Evolutionary conservation across 1,139 yeast species (phyloP), one percentile per base, ranked within the genome.

Genomic region (Debaryomyces psychrophilus): DNA sequence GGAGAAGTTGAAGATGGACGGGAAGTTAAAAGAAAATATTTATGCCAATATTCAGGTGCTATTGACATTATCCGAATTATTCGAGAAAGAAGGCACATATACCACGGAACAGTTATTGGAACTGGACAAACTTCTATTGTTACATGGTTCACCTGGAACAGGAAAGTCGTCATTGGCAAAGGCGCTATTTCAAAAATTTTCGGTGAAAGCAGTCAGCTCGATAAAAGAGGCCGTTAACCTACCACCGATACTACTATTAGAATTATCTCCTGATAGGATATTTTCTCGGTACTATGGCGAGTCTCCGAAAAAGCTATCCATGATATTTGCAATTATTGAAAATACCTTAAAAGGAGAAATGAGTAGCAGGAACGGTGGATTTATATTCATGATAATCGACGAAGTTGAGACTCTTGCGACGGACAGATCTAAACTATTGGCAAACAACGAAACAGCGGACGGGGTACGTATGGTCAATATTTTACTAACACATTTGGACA

Each of bases 101-200:
- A 17, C 11, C 6, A 39, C 2, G 2, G 38, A 23, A 8, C 18
- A 37, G 11, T 25, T 40, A 4, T 41, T 37, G 8, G 37, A 43
- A 12, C 26, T 37, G 15, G 34, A 63, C 44, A 65, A 63, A 40
- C 41, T 69, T 14, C 46, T 68, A 5, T 45, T 71, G 18, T 52
- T 70, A 1, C 66, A 69, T 44, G 82, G 82, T 0, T 79, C 81
- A 6, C 81, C 82, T 1, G 82, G 82, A 2, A 74, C 80, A 9
- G 82, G 83, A 5, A 78, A 78, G 55, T 75, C 82, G 0, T 71
- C 80, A 1, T 52, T 77, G 31, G 77, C 80, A 27, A 73, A 66
- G 46, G 72, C 80, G 0, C 35, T 69, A 6, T 60, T 71, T 31
- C 73, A 69, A 39, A 67, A 67, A 50, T 40, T 68, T 22, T 55